Conservation (phyloP, 495 filamentous ascomycete genomes). For the Penicillium odoratum region DNA sequence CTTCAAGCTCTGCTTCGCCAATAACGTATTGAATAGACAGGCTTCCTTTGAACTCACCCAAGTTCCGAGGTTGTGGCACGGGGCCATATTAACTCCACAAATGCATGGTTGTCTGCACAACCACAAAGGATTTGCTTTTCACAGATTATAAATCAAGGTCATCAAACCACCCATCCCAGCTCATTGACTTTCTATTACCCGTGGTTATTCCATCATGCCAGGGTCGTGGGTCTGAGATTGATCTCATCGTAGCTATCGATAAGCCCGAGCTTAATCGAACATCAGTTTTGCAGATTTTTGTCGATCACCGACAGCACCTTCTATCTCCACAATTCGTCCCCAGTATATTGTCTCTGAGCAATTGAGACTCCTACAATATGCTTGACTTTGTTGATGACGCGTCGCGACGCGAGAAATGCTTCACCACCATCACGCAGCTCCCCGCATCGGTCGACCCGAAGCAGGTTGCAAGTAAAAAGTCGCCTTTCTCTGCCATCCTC, state of each 20-base stretch:
- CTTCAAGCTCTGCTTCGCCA: background rate
- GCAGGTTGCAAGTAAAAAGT: slow-evolving; percentile 68
- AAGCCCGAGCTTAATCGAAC: slow-evolving; percentile 32
- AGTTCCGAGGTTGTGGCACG: no score
- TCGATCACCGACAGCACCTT: background rate
- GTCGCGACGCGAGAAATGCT: slow-evolving; percentile 67
- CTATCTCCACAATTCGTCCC: background rate
- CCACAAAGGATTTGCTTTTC: background rate
- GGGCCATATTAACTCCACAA: background rate
- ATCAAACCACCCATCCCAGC: background rate
- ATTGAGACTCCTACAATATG: slow-evolving; percentile 40
- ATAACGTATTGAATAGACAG: background rate
- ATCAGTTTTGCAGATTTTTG: slow-evolving; percentile 13
- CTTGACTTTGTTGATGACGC: slow-evolving; percentile 55
- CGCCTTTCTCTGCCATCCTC: slow-evolving; percentile 69
- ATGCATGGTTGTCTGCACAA: background rate
- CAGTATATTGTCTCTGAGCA: background rate
- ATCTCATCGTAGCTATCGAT: slow-evolving; percentile 24
- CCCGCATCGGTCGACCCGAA: slow-evolving; percentile 64
- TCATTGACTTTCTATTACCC: background rate
- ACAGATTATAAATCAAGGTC: background rate
- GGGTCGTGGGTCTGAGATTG: slow-evolving; percentile 11
- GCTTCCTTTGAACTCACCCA: background rate
- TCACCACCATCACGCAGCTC: slow-evolving; percentile 66
- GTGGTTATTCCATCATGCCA: background rate